Evolutionary conservation across 2,329 filamentous ascomycete species (phyloP).

Genomic region (Cladosporium sp.): DNA sequence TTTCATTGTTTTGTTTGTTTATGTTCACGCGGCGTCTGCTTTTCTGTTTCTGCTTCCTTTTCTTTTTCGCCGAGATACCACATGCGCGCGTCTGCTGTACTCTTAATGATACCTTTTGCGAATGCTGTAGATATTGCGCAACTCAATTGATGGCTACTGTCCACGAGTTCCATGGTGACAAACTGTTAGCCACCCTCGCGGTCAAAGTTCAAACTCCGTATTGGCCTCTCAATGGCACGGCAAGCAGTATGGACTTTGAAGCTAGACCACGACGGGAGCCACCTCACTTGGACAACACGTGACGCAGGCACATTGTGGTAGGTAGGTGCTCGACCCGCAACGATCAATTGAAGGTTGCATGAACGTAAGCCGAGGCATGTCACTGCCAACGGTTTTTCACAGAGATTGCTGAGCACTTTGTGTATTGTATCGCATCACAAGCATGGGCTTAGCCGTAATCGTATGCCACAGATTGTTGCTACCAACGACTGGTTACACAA

Average conservation of each 20-base stretch:
- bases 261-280: too few relatives aligned
- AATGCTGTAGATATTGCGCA: not conserved
- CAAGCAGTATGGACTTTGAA: too few relatives aligned
- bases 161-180: too few relatives aligned
- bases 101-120: constrained; percentile 19
- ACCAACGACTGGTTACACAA: not conserved
- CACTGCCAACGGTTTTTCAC: not conserved
- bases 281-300: not conserved
- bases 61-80: constrained; percentile 11
- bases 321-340: not conserved
- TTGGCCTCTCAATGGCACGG: too few relatives aligned
- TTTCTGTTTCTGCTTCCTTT: not conserved
- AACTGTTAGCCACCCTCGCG: too few relatives aligned
- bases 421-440: not conserved
- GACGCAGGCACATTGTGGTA: not conserved
- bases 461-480: not conserved
- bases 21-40: not conserved
- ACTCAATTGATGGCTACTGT: not conserved
- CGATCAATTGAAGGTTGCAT: too few relatives aligned
- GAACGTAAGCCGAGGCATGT: not conserved
- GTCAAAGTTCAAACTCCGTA: too few relatives aligned
- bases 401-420: not conserved
- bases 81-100: constrained; percentile 7
- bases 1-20: not conserved
- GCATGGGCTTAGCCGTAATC: not conserved